phyloP scores from a whole-genome alignment of 371 early-diverging fungal genomes.

The Capniomyces stellatus region DNA sequence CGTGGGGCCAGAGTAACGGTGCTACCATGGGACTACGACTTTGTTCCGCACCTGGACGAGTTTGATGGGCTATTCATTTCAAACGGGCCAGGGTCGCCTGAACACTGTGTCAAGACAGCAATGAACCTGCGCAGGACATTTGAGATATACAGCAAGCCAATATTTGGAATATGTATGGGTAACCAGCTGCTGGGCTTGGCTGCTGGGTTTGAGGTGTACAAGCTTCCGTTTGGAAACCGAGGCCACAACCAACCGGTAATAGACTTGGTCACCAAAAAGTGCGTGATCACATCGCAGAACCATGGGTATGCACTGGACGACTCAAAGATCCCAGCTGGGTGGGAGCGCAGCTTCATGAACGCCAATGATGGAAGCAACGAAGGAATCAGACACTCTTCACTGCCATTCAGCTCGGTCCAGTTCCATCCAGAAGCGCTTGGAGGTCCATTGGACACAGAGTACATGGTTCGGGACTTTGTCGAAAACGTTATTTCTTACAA shows the following conservation, averaged over 20 bases:
- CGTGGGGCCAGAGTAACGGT: slow-evolving; percentile 70
- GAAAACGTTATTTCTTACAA: slow-evolving; percentile 22
- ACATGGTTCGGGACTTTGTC: slow-evolving; percentile 60
- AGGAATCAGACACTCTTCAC: slow-evolving; percentile 56
- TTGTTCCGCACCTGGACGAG: slow-evolving; percentile 32
- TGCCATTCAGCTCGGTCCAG: slow-evolving; percentile 73
- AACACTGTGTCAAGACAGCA: slow-evolving; percentile 40
- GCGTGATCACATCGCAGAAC: slow-evolving; percentile 89
- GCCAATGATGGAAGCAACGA: slow-evolving; percentile 92
- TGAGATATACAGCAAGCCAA: slow-evolving; percentile 47
- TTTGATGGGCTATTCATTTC: slow-evolving; percentile 83
- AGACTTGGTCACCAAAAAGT: slow-evolving; percentile 44
- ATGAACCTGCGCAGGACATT: slow-evolving; percentile 44
- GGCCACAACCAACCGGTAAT: slow-evolving; percentile 91
- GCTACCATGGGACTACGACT: slow-evolving; percentile 69
- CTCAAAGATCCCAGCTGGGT: slow-evolving; percentile 39
- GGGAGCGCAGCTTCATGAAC: slow-evolving; percentile 71
- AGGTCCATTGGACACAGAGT: slow-evolving; percentile 84
- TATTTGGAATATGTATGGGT: slow-evolving; percentile 97
- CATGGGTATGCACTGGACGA: slow-evolving; percentile 85
- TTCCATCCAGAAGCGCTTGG: slow-evolving; percentile 94
- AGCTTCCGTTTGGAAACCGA: slow-evolving; percentile 87
- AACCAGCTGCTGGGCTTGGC: slow-evolving; percentile 80
- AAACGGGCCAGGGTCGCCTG: slow-evolving; percentile 88
- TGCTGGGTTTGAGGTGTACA: slow-evolving; percentile 66